Conservation (phyloP, 768 basidiomycete species). For the Psilocybe cubensis region DNA sequence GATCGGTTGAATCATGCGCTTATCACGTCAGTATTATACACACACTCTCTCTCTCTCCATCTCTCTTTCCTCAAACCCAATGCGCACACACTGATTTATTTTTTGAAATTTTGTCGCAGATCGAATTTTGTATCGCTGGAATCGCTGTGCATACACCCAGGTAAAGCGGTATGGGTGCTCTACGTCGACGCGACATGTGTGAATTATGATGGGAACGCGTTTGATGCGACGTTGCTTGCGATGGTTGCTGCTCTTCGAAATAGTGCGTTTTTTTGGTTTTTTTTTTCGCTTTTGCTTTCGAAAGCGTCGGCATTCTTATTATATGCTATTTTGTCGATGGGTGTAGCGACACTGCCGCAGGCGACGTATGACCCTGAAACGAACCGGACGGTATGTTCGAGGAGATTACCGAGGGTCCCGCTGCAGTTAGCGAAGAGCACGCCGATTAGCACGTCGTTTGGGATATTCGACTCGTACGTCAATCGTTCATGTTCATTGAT, state of each 20-base stretch:
- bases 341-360: slow-evolving; percentile 68
- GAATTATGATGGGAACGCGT: slow-evolving; percentile 96
- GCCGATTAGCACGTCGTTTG: slow-evolving; percentile 68
- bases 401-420: slow-evolving; percentile 42
- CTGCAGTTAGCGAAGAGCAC: slow-evolving; percentile 43
- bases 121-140: slow-evolving; percentile 65
- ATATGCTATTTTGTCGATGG: neutral
- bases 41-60: neutral
- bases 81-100: neutral
- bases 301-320: too few species aligned
- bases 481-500: neutral
- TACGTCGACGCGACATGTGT: slow-evolving; percentile 95
- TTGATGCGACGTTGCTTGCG: slow-evolving; percentile 88
- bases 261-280: slow-evolving; percentile 51
- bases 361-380: slow-evolving; percentile 74
- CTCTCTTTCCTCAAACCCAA: neutral
- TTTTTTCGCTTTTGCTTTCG: neutral
- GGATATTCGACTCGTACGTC: slow-evolving; percentile 80
- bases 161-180: slow-evolving; percentile 89
- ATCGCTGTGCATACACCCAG: slow-evolving; percentile 79
- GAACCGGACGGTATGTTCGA: slow-evolving; percentile 63
- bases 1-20: slow-evolving; percentile 81
- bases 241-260: slow-evolving; percentile 87
- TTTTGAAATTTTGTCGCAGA: slow-evolving; percentile 36
- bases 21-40: slow-evolving; percentile 70